A percentile compares a stretch with the other conserved stretches of the same genome.
Evolutionary conservation across 495 filamentous ascomycete genomes (phyloP).

Genomic region (Cercophora sp.): DNA sequence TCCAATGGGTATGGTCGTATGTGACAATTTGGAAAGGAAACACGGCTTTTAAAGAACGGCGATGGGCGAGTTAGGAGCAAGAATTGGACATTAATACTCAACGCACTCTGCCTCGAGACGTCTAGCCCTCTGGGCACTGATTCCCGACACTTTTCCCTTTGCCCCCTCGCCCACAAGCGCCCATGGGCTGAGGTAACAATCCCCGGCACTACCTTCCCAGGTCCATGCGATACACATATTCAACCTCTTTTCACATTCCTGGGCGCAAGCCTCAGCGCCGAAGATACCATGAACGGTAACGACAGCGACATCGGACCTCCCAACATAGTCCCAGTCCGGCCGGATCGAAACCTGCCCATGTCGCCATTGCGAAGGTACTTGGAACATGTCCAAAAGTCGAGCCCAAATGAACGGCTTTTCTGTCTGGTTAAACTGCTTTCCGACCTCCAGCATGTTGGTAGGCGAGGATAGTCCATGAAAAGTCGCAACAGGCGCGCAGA

Average conservation of each 20-base stretch:
- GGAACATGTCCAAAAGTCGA: conserved; percentile 37
- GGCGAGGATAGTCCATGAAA: conserved; percentile 38
- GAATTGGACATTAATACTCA: conserved; percentile 1
- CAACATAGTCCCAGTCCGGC: conserved; percentile 37
- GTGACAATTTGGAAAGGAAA: too few species aligned
- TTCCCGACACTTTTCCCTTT: conserved; percentile 15
- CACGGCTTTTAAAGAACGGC: too few species aligned
- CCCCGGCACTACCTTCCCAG: conserved; percentile 27
- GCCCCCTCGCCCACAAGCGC: conserved; percentile 37
- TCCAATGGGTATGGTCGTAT: conserved; percentile 45
- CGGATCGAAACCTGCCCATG: conserved; percentile 26
- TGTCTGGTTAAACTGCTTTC: conserved; percentile 31
- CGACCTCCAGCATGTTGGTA: conserved; percentile 33
- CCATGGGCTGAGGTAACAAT: conserved; percentile 41
- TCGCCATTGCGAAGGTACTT: conserved; percentile 26
- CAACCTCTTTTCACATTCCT: conserved; percentile 23
- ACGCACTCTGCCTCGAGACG: conserved; percentile 15
- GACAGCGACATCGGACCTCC: conserved; percentile 30
- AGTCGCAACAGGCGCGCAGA: conserved; percentile 38
- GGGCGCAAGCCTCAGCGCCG: conserved; percentile 21
- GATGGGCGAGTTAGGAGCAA: too few species aligned
- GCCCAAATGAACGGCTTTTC: conserved; percentile 36
- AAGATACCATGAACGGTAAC: conserved; percentile 27
- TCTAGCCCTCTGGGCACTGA: conserved; percentile 14
- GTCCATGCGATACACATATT: conserved; percentile 41